Evolutionary conservation across 78 protist species (phyloP), one percentile per base, ranked within the genome.

Genomic region (Dictyostelium firmibasis): DNA sequence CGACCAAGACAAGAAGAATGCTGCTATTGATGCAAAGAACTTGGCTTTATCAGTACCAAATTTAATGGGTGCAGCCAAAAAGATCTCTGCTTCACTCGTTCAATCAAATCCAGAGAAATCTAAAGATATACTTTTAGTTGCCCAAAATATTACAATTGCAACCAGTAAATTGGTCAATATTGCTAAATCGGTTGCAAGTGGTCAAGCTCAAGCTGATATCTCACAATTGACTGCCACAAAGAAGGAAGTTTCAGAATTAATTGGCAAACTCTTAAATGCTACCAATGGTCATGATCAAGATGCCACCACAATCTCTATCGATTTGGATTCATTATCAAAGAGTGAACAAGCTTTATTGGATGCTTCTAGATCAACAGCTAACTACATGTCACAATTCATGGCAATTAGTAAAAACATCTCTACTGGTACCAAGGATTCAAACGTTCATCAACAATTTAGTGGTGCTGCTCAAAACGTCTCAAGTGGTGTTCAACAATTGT

Each of bases 301-400:
- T 31, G 16, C 62, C 8, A 64, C 85, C 10, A 13, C 38, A 1
- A 47, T 86, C 16, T 20, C 57, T 10, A 88, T 88, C 31, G 93
- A 88, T 67, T 60, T 88, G 23, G 93, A 88, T 41, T 57, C 86
- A 53, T 29, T 88, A 2, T 35, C 79, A 23, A 31, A 81, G 44
- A 11, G 85, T 38, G 93, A 88, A 64, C 93, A 88, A 79, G 44
- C 93, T 20, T 44, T 88, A 29, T 43, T 88, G 41, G 93, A 88
- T 44, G 93, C 93, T 3, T 88, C 93, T 29, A 81, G 93, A 60
- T 79, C 93, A 2, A 47, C 74, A 20, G 93, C 93, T 0, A 88
- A 88, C 67, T 88, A 81, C 41, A 88, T 88, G 93, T 88, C 93
- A 36, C 93, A 88, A 79, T 88, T 88, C 44, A 64, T 88, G 67